Percentiles rank a stretch among this genome's conserved stretches.
phyloP scores from a whole-genome alignment of 139 green algal species.

The Chlorella sp. region DNA sequence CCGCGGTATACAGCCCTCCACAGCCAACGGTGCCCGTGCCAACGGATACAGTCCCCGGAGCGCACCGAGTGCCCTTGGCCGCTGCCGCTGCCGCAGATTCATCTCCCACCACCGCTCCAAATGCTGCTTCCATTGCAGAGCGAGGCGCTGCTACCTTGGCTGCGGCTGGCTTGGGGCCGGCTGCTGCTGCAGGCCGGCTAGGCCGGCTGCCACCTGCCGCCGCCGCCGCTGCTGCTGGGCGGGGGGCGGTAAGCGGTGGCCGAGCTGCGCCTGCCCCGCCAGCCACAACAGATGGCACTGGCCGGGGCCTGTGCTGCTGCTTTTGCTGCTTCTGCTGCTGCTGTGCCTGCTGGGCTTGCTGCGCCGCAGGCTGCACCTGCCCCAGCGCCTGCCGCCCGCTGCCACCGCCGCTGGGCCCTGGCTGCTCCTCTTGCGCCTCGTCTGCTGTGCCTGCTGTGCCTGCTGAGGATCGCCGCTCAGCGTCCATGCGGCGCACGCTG shows the following conservation, averaged over 20 bases:
- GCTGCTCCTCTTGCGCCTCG: neutral
- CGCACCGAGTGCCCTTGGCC: conserved; percentile 44
- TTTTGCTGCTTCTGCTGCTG: no score
- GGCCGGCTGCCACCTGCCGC: neutral
- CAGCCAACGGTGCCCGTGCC: no score
- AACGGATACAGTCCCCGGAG: no score
- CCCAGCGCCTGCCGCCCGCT: neutral
- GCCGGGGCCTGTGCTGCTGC: neutral
- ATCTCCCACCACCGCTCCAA: conserved; percentile 35
- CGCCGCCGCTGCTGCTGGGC: neutral
- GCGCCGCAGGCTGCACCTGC: neutral
- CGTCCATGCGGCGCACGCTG: neutral
- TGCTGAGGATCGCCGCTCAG: neutral
- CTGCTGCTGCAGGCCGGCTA: neutral
- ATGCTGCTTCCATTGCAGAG: conserved; percentile 56
- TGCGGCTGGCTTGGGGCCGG: neutral
- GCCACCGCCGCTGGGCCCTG: neutral
- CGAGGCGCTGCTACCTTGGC: neutral
- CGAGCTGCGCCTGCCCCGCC: neutral
- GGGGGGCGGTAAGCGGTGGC: neutral
- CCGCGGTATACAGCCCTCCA: no score
- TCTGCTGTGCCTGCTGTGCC: neutral
- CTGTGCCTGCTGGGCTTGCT: no score
- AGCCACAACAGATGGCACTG: neutral
- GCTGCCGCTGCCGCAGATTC: neutral